Conservation (phyloP, 208 protist genomes). For the Porcisia deanei region DNA sequence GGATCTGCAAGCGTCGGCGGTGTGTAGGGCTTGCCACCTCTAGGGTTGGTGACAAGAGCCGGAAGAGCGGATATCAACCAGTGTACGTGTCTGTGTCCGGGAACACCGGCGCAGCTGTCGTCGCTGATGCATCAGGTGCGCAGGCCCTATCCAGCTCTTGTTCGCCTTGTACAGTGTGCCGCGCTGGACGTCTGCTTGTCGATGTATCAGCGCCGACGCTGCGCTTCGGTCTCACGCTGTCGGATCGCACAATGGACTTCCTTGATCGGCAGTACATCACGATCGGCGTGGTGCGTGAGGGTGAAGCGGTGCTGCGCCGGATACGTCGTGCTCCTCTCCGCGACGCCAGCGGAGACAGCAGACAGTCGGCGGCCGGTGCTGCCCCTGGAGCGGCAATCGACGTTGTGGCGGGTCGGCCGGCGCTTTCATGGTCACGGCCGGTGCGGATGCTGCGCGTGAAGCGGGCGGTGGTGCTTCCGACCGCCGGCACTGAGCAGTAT, state of each 20-base stretch:
- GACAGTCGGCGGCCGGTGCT: background rate
- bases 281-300: conserved; percentile 67
- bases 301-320: conserved; percentile 41
- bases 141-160: background rate
- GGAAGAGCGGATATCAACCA: conserved; percentile 1
- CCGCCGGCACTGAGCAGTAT: conserved; percentile 50
- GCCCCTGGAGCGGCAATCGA: background rate
- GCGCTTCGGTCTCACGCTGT: conserved; percentile 63
- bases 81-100: conserved; percentile 8
- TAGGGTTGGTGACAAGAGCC: background rate
- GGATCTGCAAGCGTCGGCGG: conserved; percentile 27
- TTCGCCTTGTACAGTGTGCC: conserved; percentile 21
- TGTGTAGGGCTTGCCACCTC: conserved; percentile 13
- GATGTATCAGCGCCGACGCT: conserved; percentile 32
- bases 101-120: background rate
- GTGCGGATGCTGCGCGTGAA: conserved; percentile 63
- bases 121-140: background rate
- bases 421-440: conserved; percentile 38
- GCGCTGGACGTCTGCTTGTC: conserved; percentile 52
- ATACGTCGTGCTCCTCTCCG: conserved; percentile 39
- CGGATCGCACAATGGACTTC: conserved; percentile 50
- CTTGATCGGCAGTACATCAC: conserved; percentile 59
- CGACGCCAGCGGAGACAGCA: background rate
- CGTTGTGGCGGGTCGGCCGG: conserved; percentile 18
- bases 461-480: conserved; percentile 61